Evolutionary conservation across 257 asterid species (phyloP), one percentile per base, ranked within the genome.

Genomic region (Ligustrum vulgare): DNA sequence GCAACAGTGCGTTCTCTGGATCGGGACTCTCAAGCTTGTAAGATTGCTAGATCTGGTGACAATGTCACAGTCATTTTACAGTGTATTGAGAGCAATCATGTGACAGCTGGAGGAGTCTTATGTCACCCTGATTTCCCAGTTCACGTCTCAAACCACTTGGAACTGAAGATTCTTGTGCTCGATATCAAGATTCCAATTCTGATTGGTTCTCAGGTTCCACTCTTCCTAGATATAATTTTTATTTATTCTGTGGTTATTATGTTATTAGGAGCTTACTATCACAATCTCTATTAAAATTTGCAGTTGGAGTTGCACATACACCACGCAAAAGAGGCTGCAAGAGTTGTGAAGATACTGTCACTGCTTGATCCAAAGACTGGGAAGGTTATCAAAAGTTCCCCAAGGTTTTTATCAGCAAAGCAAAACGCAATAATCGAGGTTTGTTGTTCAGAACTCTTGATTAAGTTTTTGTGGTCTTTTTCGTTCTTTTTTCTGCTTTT

Each of bases 101-200:
- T 94, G 78, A 72, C 77, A 51, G 86, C 96, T 47, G 98, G 99
- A 62, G 94, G 93, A 16, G 98, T 94, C 77, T 73, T 94, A 78
- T 94, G 99, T 75, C 97, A 94, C 85, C 98, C 96, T 23, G 95
- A 92, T 81, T 94, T 78, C 82, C 97, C 97, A 4, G 92, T 92
- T 73, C 81, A 84, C 75, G 91, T 91, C 58, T 82, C 97, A 71
- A 85, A 87, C 85, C 91, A 79, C 74, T 82, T 94, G 88, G 97
- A 94, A 80, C 80, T 94, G 77, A 92, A 92, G 83, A 83, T 94
- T 82, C 89, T 89, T 47, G 86, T 90, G 77, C 88, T 94, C 18
- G 95, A 94, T 41, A 76, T 85, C 75, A 62, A 88, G 16, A 83
- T 84, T 43, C 99, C 99, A 25, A 85, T 94, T 51, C 63, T 94